Conservation (phyloP, 2,329 filamentous ascomycete species). For the Tothia fuscella region DNA sequence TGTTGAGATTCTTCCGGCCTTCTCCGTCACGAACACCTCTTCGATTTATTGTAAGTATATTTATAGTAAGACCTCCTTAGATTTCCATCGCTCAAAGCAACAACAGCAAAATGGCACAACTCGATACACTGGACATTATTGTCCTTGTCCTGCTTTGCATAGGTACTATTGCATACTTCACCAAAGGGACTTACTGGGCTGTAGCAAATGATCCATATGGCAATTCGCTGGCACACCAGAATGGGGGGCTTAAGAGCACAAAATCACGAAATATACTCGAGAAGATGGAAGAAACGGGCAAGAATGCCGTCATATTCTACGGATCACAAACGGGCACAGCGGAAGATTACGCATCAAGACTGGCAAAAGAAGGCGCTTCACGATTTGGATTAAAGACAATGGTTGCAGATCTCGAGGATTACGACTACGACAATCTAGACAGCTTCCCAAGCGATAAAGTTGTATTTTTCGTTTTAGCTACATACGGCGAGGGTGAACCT, state of each 20-base stretch:
- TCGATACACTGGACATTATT: constrained; percentile 89
- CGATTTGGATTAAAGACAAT: constrained; percentile 95
- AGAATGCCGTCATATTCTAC: constrained; percentile 98
- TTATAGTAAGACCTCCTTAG: too few relatives aligned
- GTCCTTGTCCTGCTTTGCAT: constrained; percentile 78
- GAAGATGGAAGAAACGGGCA: constrained; percentile 89
- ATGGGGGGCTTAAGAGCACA: constrained; percentile 58
- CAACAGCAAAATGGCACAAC: constrained; percentile 65
- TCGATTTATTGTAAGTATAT: too few relatives aligned
- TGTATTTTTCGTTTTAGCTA: constrained; percentile 89
- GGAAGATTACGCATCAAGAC: constrained; percentile 90
- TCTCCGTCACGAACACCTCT: too few relatives aligned
- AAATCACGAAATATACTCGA: constrained; percentile 88
- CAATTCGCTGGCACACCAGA: constrained; percentile 54
- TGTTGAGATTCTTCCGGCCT: too few relatives aligned
- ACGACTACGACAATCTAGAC: constrained; percentile 92
- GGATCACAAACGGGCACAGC: constrained; percentile 97
- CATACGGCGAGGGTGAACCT: constrained; percentile 95
- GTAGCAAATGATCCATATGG: constrained; percentile 83
- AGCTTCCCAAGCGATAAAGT: constrained; percentile 80
- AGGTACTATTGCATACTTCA: constrained; percentile 90
- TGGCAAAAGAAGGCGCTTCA: constrained; percentile 95
- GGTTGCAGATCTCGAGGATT: constrained; percentile 96
- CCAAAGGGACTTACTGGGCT: constrained; percentile 90
- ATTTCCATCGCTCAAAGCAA: neutral